Conservation (phyloP, 2,329 filamentous ascomycete genomes). For the Aureobasidium leucospermi region DNA sequence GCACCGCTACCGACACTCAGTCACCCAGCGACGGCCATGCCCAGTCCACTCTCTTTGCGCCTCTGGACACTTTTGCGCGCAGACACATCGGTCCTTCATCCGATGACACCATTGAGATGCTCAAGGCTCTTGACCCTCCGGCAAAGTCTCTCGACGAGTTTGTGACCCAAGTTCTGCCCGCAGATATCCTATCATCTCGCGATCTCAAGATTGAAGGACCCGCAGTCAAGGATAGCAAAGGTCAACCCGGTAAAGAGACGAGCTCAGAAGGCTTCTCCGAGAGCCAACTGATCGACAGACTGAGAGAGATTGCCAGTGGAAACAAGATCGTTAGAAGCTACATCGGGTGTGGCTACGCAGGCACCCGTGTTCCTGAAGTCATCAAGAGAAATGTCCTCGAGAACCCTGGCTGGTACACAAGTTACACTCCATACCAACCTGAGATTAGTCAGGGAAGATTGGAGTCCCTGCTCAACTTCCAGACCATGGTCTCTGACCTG, state of each 20-base stretch:
- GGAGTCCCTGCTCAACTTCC: slow-evolving; percentile 90
- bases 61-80: slow-evolving; percentile 62
- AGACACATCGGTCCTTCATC: slow-evolving; percentile 82
- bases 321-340: slow-evolving; percentile 61
- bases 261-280: slow-evolving; percentile 47
- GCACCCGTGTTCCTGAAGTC: slow-evolving; percentile 76
- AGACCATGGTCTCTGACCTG: slow-evolving; percentile 84
- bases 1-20: slow-evolving; percentile 2
- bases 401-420: slow-evolving; percentile 94
- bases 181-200: slow-evolving; percentile 64
- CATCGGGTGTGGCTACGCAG: slow-evolving; percentile 84
- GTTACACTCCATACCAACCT: slow-evolving; percentile 94
- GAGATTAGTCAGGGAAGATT: slow-evolving; percentile 94
- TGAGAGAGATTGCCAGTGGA: slow-evolving; percentile 49
- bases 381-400: slow-evolving; percentile 91
- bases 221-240: slow-evolving; percentile 34
- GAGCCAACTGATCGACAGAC: slow-evolving; percentile 48
- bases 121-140: slow-evolving; percentile 68
- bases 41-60: slow-evolving; percentile 27
- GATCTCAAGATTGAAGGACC: slow-evolving; percentile 52
- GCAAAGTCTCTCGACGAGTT: slow-evolving; percentile 71
- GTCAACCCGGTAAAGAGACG: slow-evolving; percentile 24
- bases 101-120: slow-evolving; percentile 66
- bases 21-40: slow-evolving; percentile 11
- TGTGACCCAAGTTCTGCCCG: slow-evolving; percentile 73